Conservation (phyloP, 345 rosid species). For the Acer campestre region DNA sequence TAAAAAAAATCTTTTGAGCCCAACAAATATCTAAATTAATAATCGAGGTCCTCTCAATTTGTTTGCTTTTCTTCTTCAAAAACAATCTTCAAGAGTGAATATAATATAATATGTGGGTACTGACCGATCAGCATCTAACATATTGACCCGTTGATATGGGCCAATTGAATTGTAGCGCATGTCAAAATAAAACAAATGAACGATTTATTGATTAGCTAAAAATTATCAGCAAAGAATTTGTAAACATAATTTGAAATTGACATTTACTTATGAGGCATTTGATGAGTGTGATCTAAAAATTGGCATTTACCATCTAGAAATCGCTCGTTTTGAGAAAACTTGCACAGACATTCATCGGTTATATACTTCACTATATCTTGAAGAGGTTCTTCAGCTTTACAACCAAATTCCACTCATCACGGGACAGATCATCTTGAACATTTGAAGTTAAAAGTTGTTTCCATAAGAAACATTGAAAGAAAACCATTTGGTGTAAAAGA, state of each 20-base stretch:
- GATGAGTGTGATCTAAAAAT: background rate
- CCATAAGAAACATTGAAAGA: background rate
- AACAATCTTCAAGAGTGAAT: no score
- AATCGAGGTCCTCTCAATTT: no score
- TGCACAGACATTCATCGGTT: background rate
- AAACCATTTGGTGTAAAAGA: background rate
- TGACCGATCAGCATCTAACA: no score
- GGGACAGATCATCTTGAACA: conserved; percentile 66
- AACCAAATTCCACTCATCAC: conserved; percentile 82
- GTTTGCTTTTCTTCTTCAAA: no score
- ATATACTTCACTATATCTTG: conserved; percentile 55
- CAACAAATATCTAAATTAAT: no score
- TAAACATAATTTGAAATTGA: conserved; percentile 6
- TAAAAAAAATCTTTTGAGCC: no score
- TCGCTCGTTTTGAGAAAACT: background rate
- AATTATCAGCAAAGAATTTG: background rate
- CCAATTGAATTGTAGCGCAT: no score
- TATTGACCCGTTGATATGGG: no score
- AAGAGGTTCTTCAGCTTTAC: conserved; percentile 73
- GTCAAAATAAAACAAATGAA: no score
- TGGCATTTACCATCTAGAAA: background rate
- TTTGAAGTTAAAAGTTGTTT: background rate
- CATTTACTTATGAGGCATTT: background rate
- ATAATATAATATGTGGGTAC: no score
- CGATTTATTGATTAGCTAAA: no score